These are phyloP conservation scores for Akanthomyces dipterigenus DNA, from an alignment of 2,329 filamentous ascomycete species.

Conservation along the genomic window DNA sequence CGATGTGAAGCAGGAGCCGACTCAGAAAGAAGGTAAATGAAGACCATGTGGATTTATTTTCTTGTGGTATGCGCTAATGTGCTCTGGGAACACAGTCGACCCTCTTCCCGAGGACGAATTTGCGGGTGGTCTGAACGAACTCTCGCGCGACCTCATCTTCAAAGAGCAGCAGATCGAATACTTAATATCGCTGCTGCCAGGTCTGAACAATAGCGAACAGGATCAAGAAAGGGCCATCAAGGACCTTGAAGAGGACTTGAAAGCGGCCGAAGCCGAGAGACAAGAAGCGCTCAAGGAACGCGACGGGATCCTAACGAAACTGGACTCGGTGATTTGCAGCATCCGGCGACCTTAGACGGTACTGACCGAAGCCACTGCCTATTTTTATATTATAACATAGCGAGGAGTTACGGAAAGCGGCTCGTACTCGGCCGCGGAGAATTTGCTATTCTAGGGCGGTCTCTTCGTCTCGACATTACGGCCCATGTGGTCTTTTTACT, in stretches of 20 bases:
- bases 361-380: neutral
- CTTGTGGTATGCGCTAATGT: neutral
- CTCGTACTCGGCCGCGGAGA: neutral
- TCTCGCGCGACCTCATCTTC: constrained; percentile 68
- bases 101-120: constrained; percentile 59
- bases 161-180: constrained; percentile 81
- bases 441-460: neutral
- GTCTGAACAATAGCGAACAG: constrained; percentile 69
- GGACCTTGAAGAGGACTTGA: constrained; percentile 59
- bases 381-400: constrained; percentile 17
- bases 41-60: too few relatives aligned
- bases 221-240: constrained; percentile 65
- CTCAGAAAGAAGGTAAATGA: constrained; percentile 42
- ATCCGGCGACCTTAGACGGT: constrained; percentile 51
- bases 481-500: neutral
- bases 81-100: constrained; percentile 40
- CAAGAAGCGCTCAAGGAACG: constrained; percentile 58
- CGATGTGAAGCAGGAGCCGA: constrained; percentile 48
- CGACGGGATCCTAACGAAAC: constrained; percentile 51
- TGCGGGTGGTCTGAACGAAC: constrained; percentile 60
- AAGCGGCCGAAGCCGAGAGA: constrained; percentile 54
- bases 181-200: constrained; percentile 67
- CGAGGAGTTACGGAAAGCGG: constrained; percentile 21
- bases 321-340: constrained; percentile 55
- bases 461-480: neutral